These are phyloP conservation scores for Lachnum nothofagi DNA, from an alignment of 2,329 filamentous ascomycete genomes.

Conservation along the genomic window DNA sequence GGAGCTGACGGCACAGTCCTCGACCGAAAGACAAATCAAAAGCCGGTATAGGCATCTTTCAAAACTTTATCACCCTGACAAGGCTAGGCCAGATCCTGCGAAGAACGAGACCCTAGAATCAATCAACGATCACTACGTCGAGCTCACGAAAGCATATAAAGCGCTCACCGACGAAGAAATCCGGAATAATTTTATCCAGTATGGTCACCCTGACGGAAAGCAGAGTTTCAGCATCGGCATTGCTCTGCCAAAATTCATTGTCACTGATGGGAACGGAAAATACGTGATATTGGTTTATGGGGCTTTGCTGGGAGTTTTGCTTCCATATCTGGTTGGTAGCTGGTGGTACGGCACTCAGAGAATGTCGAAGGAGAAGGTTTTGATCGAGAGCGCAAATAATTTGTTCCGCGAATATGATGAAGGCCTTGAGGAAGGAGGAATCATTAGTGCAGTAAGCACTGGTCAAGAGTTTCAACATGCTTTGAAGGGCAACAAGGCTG, in stretches of 20 bases:
- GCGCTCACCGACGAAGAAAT: slow-evolving; percentile 95
- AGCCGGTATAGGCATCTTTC: slow-evolving; percentile 83
- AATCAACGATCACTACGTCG: slow-evolving; percentile 84
- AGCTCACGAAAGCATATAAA: slow-evolving; percentile 97
- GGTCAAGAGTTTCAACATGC: slow-evolving; percentile 79
- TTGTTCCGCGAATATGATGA: slow-evolving; percentile 92
- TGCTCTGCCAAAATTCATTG: slow-evolving; percentile 84
- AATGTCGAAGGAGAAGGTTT: slow-evolving; percentile 86
- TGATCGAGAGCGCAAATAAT: slow-evolving; percentile 89
- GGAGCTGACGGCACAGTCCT: slow-evolving; percentile 50
- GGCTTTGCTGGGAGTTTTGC: slow-evolving; percentile 75
- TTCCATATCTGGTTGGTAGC: slow-evolving; percentile 88
- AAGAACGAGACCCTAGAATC: slow-evolving; percentile 86
- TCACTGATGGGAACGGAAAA: slow-evolving; percentile 91
- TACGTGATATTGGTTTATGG: slow-evolving; percentile 91
- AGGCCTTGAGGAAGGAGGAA: slow-evolving; percentile 70
- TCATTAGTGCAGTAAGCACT: slow-evolving; percentile 74
- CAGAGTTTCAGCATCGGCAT: slow-evolving; percentile 98
- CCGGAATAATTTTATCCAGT: slow-evolving; percentile 94
- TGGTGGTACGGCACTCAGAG: slow-evolving; percentile 99
- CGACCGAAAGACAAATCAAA: slow-evolving; percentile 87
- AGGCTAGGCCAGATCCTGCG: slow-evolving; percentile 71
- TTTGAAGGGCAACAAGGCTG: slow-evolving; percentile 71
- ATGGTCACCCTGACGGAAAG: slow-evolving; percentile 94
- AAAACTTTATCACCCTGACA: slow-evolving; percentile 86